Evolutionary conservation across 371 early-diverging fungal genomes (phyloP), one percentile per base, ranked within the genome.

Genomic region (Mucor racemosus): DNA sequence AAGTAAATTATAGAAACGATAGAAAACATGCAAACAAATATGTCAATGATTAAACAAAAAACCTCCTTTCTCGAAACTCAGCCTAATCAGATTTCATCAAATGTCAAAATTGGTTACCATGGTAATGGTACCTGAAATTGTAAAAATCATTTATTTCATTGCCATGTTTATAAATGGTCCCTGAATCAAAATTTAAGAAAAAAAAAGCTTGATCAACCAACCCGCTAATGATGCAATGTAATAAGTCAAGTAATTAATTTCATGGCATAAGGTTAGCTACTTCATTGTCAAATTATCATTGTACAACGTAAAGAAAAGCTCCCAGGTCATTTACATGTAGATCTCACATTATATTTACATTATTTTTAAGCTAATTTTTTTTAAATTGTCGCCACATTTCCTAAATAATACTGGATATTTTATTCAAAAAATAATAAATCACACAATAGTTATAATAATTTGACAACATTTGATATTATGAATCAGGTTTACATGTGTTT

Each of bases 241-340:
- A 19, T 46, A 17, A 19, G 46, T 17, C 46, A 19, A 17, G 19
- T 19, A 19, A 19, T 46, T 19, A 46, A 17, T 10, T 9, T 46
- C 9, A 8, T 46, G 7, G 17, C 21, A 1, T 3, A 17, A 15
- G 17, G 19, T 46, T 19, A 46, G 19, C 19, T 9, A 46, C 1
- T 9, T 46, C 19, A 19, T 10, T 46, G 46, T 46, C 46, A 46
- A 46, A 46, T 46, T 46, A 46, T 17, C 9, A 17, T 17, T 46
- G 46, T 46, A 46, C 17, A n/a, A 46, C 46, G 10, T 19, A 9
- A 46, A 17, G 19, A n/a, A 17, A 17, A 17, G 5, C 44, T 44
- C 44, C 46, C 46, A 46, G 19, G 46, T 19, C 46, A 46, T 46
- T 46, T 46, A 46, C 46, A 46, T 46, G 46, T 46, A 46, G 46